Evolutionary conservation across 2,329 filamentous ascomycete species (phyloP), one percentile per base, ranked within the genome.

Genomic region (Pyrenochaeta sp.): DNA sequence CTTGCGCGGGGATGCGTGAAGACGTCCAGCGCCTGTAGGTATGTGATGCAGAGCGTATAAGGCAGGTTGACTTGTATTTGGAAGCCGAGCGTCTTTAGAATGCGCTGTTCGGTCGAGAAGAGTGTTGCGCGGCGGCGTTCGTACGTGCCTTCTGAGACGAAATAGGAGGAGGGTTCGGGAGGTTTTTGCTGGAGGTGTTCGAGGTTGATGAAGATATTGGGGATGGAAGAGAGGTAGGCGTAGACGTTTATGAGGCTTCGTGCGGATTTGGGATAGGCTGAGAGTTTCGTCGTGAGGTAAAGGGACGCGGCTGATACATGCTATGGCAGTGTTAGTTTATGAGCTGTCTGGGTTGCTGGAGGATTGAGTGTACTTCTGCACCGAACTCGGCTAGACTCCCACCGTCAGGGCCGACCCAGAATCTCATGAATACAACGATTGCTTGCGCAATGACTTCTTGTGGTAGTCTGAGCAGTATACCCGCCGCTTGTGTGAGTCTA

Each of bases 371-470:
- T 87, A 90, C 69, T 88, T 88, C 76, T 82, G 80, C 61, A 78
- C 79, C 81, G 85, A 85, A 77, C 28, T 82, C 77, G 0, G 77
- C 72, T 19, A 84, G 65, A 65, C 82, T 84, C 5, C 80, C 81
- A 32, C 81, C 81, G 53, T 83, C 71, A 79, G 83, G 54, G 77
- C 86, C 72, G 81, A 92, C 80, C 90, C 91, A 96, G 79, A 92
- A 95, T 13, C 94, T 86, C 50, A 90, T 89, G 34, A 96, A 86
- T 0, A 95, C 79, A 40, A 97, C 88, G 72, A 93, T 91, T 2
- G 93, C 92, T 71, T 93, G 91, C 4, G 93, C 91, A 39, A 95
- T 91, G 39, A 92, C 87, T 66, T 93, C 91, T 74, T 97, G 93
- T 6, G 92, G 91, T 39, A 98, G 83, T 47, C 91, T 87, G 2